phyloP scores from a whole-genome alignment of 306 rosid genomes.

The Cicer judaicum region DNA sequence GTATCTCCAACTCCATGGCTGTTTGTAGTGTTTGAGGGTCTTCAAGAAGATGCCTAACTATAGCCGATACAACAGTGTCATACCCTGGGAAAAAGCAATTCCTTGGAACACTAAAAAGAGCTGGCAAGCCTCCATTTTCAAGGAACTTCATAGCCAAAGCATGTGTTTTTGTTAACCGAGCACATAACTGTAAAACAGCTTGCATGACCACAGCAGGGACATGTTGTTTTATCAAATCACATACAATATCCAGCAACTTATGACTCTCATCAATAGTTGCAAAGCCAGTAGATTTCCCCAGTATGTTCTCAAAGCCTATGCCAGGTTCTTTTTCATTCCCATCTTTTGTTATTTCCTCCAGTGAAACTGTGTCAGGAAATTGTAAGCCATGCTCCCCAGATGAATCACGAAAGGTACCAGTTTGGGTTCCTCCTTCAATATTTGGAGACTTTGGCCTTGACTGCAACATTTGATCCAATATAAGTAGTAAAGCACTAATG shows the following conservation, averaged over 20 bases:
- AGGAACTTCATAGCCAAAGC: conserved; percentile 83
- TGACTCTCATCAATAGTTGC: conserved; percentile 81
- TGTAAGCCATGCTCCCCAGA: conserved; percentile 62
- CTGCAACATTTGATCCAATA: conserved; percentile 93
- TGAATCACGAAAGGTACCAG: conserved; percentile 59
- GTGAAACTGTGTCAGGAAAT: conserved; percentile 52
- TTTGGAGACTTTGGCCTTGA: conserved; percentile 69
- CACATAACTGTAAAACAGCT: conserved; percentile 95
- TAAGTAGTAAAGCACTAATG: conserved; percentile 83
- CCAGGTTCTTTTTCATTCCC: conserved; percentile 59
- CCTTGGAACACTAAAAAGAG: conserved; percentile 84
- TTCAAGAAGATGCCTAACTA: conserved; percentile 97
- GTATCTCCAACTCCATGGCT: conserved; percentile 96
- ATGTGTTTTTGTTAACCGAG: conserved; percentile 91
- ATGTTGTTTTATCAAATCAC: conserved; percentile 89
- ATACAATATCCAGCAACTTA: conserved; percentile 72
- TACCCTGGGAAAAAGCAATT: conserved; percentile 94
- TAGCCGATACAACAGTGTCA: conserved; percentile 94
- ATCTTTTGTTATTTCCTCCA: conserved; percentile 50
- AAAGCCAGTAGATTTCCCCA: conserved; percentile 91
- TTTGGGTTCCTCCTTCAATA: conserved; percentile 63
- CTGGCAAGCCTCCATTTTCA: conserved; percentile 88
- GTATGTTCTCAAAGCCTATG: conserved; percentile 60
- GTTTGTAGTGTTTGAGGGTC: conserved; percentile 97
- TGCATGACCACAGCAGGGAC: conserved; percentile 96